Base-by-base conservation (phyloP, 768 basidiomycete genomes). In the Mycena alexandri region DNA sequence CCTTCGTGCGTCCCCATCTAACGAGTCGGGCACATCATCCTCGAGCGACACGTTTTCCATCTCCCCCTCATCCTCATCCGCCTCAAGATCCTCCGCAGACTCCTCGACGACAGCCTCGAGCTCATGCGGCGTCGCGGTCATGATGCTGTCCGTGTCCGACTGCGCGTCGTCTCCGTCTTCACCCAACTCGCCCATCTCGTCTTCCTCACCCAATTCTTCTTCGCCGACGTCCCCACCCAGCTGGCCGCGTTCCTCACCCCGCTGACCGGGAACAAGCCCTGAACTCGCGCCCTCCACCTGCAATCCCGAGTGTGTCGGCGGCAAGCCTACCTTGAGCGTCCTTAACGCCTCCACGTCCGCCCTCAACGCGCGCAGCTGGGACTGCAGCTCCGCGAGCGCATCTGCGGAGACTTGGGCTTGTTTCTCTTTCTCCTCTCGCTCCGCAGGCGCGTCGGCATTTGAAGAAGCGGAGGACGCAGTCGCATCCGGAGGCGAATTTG, bases 281-380 rank as follows among this genome's bases (percentile, higher is more conserved):
- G 2, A 99, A 88, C 72, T 99, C 96, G 24, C 83, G 82, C n/a
- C n/a, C n/a, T n/a, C n/a, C n/a, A n/a, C n/a, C n/a, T n/a, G n/a
- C n/a, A n/a, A n/a, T n/a, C n/a, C n/a, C n/a, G n/a, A n/a, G n/a
- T n/a, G n/a, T n/a, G n/a, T n/a, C n/a, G n/a, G n/a, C n/a, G n/a
- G n/a, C n/a, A n/a, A n/a, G n/a, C n/a, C n/a, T n/a, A n/a, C n/a
- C n/a, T n/a, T n/a, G n/a, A 99, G 82, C 21, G 90, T 89, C 46
- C 90, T 88, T 51, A 96, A 90, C 76, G 83, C 93, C 68, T 95
- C 93, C 38, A 94, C 85, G 71, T 98, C 94, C 19, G 79, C 83
- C 4, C 90, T 84, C 11, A 99, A 85, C 0, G 90, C 90, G 51
- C 86, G 86, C 19, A 99, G 85, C 76, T 98, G 94, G 5, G 84